Base-by-base conservation (phyloP, 177 flowering plant species). In the Vitis hybrid region DNA sequence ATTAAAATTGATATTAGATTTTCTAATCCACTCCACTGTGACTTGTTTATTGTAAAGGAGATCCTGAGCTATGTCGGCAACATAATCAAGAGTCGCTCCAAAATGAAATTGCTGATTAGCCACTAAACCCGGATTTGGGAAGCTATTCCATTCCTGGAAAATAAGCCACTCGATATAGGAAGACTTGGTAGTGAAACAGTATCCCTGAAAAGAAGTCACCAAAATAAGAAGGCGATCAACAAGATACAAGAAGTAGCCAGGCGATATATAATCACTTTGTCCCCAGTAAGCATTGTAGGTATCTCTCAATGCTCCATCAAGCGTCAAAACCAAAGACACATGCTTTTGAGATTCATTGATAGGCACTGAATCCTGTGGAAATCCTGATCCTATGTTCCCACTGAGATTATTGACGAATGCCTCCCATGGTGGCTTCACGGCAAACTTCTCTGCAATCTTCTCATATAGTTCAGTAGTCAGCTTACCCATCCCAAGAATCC, bases 171-270 rank as follows among this genome's bases (percentile, higher is more conserved):
- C 89, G 48, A 84, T 67, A n/a, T 88, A 71, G 49, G 84, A 80
- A 35, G 83, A 80, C 72, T 74, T 85, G 11, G 90, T 80, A 0
- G 87, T 76, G 72, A 75, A 79, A 64, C 81, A 74, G 30, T 11
- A 60, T 0, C 70, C 74, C n/a, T 60, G 71, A 21, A 69, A 71
- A 69, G 69, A 72, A 10, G 84, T 81, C n/a, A 73, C 78, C 78
- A 83, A 51, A 40, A 87, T 65, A 74, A 85, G 15, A 65, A 83
- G 82, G n/a, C 88, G 85, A 49, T 92, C 92, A 15, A 90, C 30
- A 70, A 87, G 85, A 76, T 84, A 89, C 52, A 89, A n/a, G 69
- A 80, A 89, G 78, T 84, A 83, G 59, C 35, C 56, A 2, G 95
- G 97, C 17, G 90, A 80, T 40, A 90, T 81, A 58, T 82, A 86